Conservation (phyloP, 805 yeast species). For the Sugiyamaella boreocaroliniensis region DNA sequence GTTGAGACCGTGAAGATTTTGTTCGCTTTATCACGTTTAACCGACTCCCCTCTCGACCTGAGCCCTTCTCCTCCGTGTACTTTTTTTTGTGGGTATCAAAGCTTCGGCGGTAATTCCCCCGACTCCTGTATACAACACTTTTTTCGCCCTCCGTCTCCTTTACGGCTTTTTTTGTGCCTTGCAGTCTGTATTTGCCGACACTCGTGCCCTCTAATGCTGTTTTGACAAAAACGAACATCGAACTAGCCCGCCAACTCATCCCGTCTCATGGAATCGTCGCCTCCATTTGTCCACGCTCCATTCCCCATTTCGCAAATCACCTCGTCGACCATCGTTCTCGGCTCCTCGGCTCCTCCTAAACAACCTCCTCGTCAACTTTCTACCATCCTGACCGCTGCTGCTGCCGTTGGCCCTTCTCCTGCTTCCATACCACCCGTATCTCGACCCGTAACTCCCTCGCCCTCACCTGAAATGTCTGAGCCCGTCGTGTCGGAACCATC, state of each 20-base stretch:
- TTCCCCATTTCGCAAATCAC: conserved; percentile 19
- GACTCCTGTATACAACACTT: no score
- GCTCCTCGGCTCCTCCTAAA: conserved; percentile 8
- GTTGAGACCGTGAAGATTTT: no score
- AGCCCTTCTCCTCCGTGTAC: no score
- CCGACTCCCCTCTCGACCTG: no score
- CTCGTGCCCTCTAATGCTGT: neutral
- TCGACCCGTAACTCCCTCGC: neutral
- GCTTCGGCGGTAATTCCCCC: no score
- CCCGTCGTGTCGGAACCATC: neutral
- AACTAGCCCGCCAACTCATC: neutral
- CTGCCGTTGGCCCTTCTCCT: neutral
- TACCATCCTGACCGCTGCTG: neutral
- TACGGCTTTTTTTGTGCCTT: neutral
- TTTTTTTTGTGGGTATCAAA: no score
- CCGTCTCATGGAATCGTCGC: conserved; percentile 2
- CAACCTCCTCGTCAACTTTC: neutral
- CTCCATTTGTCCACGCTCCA: conserved; percentile 14
- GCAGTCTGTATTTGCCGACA: neutral
- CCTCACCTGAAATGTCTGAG: neutral
- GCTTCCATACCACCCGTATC: no score
- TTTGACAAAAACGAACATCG: neutral
- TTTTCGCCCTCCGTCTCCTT: neutral
- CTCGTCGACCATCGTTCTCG: conserved; percentile 20
- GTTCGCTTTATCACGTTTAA: no score